Evolutionary conservation across 768 basidiomycete species (phyloP).

Genomic region (Boletus reticuloceps): DNA sequence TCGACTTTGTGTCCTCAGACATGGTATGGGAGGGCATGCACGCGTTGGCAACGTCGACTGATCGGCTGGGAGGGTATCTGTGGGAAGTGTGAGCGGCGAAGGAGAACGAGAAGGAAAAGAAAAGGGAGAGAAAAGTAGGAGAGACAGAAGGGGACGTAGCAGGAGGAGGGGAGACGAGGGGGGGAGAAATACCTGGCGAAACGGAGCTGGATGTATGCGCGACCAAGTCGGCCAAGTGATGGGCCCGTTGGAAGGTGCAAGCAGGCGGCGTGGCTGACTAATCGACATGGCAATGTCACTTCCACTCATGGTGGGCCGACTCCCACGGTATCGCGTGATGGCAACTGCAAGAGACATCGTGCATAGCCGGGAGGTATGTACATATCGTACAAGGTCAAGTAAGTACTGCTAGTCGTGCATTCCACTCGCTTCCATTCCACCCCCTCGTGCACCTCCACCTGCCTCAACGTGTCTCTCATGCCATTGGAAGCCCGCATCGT

Average conservation of each 20-base stretch:
- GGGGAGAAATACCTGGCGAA: slow-evolving; percentile 14
- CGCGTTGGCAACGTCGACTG: slow-evolving; percentile 29
- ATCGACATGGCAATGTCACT: slow-evolving; percentile 24
- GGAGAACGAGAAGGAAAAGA: not conserved
- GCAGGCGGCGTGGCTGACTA: slow-evolving; percentile 30
- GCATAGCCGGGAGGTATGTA: not conserved
- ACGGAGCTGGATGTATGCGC: slow-evolving; percentile 28
- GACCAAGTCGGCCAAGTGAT: slow-evolving; percentile 25
- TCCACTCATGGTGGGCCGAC: not conserved
- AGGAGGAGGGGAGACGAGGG: not conserved
- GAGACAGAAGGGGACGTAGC: not conserved
- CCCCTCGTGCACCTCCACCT: slow-evolving; percentile 33
- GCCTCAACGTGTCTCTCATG: slow-evolving; percentile 25
- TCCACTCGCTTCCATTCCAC: slow-evolving; percentile 14
- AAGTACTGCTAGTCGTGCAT: slow-evolving; percentile 22
- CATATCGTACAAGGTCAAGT: not conserved
- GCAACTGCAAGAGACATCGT: not conserved
- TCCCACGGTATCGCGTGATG: slow-evolving; percentile 13
- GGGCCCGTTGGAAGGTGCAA: slow-evolving; percentile 24
- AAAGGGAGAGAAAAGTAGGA: not conserved
- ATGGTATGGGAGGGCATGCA: slow-evolving; percentile 40
- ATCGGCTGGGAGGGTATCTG: slow-evolving; percentile 10
- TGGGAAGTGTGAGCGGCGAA: not conserved
- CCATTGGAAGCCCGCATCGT: slow-evolving; percentile 5
- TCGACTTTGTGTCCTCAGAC: slow-evolving; percentile 59